A percentile compares a stretch with the other conserved stretches of the same genome.
Conservation (phyloP, 73 alveolate genomes). For the Tetrahymena borealis region DNA sequence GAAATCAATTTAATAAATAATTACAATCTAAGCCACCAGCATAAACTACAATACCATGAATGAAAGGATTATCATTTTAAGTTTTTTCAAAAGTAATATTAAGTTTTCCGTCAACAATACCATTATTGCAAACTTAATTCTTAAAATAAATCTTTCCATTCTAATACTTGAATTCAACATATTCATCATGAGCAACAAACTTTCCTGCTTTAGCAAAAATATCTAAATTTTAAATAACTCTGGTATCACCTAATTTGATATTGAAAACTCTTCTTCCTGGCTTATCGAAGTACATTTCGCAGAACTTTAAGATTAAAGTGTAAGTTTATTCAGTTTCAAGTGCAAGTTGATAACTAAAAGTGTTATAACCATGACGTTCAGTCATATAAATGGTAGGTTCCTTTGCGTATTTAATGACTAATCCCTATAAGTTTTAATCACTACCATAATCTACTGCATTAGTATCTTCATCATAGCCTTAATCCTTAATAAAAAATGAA, state of each 20-base stretch:
- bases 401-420: constrained; percentile 48
- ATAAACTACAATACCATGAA: constrained; percentile 54
- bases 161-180: constrained; percentile 47
- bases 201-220: constrained; percentile 64
- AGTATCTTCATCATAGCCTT: constrained; percentile 30
- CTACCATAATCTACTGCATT: constrained; percentile 31
- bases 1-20: not conserved
- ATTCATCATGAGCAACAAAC: constrained; percentile 71
- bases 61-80: constrained; percentile 60
- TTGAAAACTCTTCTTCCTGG: constrained; percentile 57
- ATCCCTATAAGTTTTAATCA: constrained; percentile 17
- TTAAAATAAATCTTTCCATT: constrained; percentile 44
- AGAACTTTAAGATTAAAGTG: constrained; percentile 57
- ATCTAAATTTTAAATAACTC: constrained; percentile 50
- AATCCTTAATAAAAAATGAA: too few relatives aligned
- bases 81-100: constrained; percentile 54
- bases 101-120: constrained; percentile 40
- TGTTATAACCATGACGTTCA: constrained; percentile 57
- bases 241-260: constrained; percentile 59
- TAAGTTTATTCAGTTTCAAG: constrained; percentile 53
- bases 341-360: constrained; percentile 51
- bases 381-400: constrained; percentile 62
- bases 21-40: constrained; percentile 13
- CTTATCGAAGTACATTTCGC: constrained; percentile 49
- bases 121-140: constrained; percentile 34